Conservation (phyloP, 345 rosid genomes). For the Cardiospermum halicacabum region DNA sequence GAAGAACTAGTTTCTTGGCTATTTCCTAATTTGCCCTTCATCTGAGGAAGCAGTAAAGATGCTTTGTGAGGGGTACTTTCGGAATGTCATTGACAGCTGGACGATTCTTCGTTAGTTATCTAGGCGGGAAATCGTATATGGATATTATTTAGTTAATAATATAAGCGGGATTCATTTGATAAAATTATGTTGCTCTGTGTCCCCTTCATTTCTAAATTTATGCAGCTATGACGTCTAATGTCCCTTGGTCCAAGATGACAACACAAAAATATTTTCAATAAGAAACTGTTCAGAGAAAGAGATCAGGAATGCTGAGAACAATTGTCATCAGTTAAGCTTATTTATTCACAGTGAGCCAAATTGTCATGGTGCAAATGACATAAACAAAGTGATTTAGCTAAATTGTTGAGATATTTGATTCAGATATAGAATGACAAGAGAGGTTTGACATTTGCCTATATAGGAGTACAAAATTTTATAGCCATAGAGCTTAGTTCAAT, state of each 20-base stretch:
- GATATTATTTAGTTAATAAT: too few relatives aligned
- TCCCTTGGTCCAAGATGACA: neutral
- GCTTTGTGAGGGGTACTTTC: too few relatives aligned
- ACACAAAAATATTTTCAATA: neutral
- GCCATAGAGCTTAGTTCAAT: neutral
- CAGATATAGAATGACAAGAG: neutral
- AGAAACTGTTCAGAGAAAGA: neutral
- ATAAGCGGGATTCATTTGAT: too few relatives aligned
- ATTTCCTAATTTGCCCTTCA: neutral
- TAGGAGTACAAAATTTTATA: neutral
- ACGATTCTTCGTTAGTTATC: neutral
- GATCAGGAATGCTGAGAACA: neutral
- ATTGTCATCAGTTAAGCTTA: neutral
- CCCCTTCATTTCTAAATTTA: too few relatives aligned
- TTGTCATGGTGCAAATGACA: neutral
- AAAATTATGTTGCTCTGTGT: too few relatives aligned
- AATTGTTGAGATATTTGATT: too few relatives aligned
- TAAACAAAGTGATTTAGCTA: neutral
- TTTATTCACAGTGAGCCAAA: neutral
- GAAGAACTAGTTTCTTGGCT: neutral
- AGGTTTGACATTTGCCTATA: neutral
- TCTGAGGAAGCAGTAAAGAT: too few relatives aligned
- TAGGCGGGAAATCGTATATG: conserved; percentile 8
- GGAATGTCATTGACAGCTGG: neutral
- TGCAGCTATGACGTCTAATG: too few relatives aligned